Evolutionary conservation across 139 green algal species (phyloP), one percentile per base, ranked within the genome.

Genomic region (Spirogloea muscicola): DNA sequence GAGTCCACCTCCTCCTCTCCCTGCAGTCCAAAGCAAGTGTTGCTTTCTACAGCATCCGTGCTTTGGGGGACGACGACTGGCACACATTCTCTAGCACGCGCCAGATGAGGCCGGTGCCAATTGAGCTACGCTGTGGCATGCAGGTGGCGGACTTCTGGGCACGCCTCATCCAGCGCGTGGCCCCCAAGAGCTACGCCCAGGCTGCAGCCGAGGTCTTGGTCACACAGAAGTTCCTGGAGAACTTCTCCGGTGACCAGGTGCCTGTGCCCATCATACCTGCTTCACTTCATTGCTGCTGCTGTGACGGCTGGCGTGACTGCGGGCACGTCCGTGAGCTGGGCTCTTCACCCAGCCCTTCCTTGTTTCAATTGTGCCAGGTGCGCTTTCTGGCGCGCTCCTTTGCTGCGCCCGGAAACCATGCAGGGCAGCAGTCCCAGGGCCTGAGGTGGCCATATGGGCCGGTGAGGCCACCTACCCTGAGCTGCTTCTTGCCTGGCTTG

Each of bases 191-290:
- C 67, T 83, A 85, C 9, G 55, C 78, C 0, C 93, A 98, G 83
- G 93, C 93, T 0, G 37, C 84, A 68, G 91, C 75, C 2, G 93
- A 98, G 84, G 87, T 95, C 5, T 76, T 67, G 1, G 90, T 98
- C 25, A 96, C 91, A 0, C 81, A 87, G 21, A 86, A 88, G 57
- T 98, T 98, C 74, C 85, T 96, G 49, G 93, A 98, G 58, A 98
- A 98, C 85, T 98, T 98, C 65, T 82, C 71, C 0, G 93, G 92
- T 0, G 93, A 98, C 82, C 88, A 96, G 84, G 92, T 68, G 49
- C 2, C 33, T 52, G 13, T 52, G 43, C 43, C 10, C 43, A 52
- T 10, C 43, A n/a, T 10, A 52, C 13, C 43, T n/a, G 43, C n/a
- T n/a, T n/a, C n/a, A n/a, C n/a, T n/a, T n/a, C n/a, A n/a, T n/a